phyloP scores from a whole-genome alignment of 441 rosid species.

The Oxalis stricta region DNA sequence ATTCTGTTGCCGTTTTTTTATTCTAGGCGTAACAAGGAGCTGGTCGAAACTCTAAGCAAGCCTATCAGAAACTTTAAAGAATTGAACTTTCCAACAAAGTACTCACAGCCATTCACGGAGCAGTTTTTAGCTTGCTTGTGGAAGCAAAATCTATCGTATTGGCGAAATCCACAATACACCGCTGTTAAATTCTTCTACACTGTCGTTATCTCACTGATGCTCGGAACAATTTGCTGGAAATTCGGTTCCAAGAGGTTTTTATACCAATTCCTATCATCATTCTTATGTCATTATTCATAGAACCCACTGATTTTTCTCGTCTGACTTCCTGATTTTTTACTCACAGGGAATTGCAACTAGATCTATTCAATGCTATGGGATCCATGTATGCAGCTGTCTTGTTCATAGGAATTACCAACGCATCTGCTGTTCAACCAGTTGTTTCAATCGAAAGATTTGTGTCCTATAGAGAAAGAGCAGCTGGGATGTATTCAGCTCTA shows the following conservation, averaged over 20 bases:
- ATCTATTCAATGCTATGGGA: constrained; percentile 84
- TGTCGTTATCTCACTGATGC: constrained; percentile 76
- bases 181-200: constrained; percentile 97
- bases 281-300: too few species aligned
- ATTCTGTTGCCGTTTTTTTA: constrained; percentile 5
- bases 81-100: constrained; percentile 66
- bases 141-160: constrained; percentile 91
- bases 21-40: constrained; percentile 52
- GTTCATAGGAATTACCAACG: constrained; percentile 86
- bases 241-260: constrained; percentile 83
- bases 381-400: constrained; percentile 82
- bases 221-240: constrained; percentile 92
- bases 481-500: constrained; percentile 90
- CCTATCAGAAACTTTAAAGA: constrained; percentile 51
- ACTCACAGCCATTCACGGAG: constrained; percentile 51
- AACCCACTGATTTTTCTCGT: not conserved
- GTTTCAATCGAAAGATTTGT: constrained; percentile 91
- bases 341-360: constrained; percentile 67
- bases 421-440: constrained; percentile 80
- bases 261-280: too few species aligned
- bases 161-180: constrained; percentile 92
- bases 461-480: constrained; percentile 88
- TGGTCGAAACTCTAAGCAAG: constrained; percentile 67
- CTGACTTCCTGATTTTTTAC: constrained; percentile 6
- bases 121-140: constrained; percentile 86